Conservation (phyloP, 2,329 filamentous ascomycete species). For the Fusarium continuum region DNA sequence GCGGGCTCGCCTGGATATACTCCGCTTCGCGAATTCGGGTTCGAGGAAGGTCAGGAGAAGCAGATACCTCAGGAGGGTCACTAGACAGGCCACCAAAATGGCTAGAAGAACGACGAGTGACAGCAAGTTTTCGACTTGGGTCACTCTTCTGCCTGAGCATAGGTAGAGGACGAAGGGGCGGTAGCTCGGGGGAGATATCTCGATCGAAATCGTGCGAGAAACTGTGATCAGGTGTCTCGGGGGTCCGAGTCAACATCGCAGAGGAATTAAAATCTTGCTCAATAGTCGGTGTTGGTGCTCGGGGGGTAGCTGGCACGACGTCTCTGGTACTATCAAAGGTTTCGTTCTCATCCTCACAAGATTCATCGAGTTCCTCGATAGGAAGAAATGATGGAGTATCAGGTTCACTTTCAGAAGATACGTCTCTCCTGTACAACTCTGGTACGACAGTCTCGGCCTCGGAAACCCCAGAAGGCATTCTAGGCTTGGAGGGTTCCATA, state of each 20-base stretch:
- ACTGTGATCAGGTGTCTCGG: slow-evolving; percentile 35
- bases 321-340: slow-evolving; percentile 35
- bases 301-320: slow-evolving; percentile 1
- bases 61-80: slow-evolving; percentile 55
- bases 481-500: slow-evolving; percentile 20
- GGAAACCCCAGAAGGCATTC: slow-evolving; percentile 35
- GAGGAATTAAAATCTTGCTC: slow-evolving; percentile 19
- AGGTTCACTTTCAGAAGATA: slow-evolving; percentile 22
- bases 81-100: slow-evolving; percentile 54
- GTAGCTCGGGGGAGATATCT: slow-evolving; percentile 49
- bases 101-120: slow-evolving; percentile 51
- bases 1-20: slow-evolving; percentile 55
- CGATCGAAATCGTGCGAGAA: slow-evolving; percentile 35
- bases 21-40: slow-evolving; percentile 46
- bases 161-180: slow-evolving; percentile 46
- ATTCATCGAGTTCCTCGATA: slow-evolving; percentile 32
- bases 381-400: slow-evolving; percentile 31
- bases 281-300: slow-evolving; percentile 30
- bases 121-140: slow-evolving; percentile 51
- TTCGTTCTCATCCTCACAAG: slow-evolving; percentile 1
- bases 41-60: slow-evolving; percentile 51
- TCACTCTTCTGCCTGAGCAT: slow-evolving; percentile 45
- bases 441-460: slow-evolving; percentile 40
- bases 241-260: slow-evolving; percentile 11
- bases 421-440: slow-evolving; percentile 20